phyloP scores from a whole-genome alignment of 2,329 filamentous ascomycete species.

The Graphiopsis chlorocephala region DNA sequence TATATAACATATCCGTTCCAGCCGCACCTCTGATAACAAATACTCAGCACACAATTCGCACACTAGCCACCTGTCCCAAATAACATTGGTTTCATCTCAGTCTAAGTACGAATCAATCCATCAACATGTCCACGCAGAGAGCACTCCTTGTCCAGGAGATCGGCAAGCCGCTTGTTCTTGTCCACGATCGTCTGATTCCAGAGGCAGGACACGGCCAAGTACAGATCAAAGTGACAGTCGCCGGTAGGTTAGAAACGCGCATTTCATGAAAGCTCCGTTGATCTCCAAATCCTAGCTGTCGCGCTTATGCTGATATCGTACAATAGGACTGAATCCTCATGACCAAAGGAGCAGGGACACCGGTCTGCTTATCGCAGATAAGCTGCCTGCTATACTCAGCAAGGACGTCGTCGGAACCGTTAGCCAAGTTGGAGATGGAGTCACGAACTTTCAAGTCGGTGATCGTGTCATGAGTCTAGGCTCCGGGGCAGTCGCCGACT shows the following conservation, averaged over 20 bases:
- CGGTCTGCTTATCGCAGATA: slow-evolving; percentile 3
- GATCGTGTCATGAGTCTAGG: slow-evolving; percentile 1
- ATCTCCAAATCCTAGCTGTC: background rate
- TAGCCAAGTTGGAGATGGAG: background rate
- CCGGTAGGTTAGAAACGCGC: background rate
- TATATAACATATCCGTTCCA: background rate
- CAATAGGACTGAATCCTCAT: slow-evolving; percentile 1
- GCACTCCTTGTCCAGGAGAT: slow-evolving; percentile 5
- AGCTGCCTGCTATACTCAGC: background rate
- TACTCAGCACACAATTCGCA: background rate
- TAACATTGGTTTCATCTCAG: background rate
- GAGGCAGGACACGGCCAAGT: background rate
- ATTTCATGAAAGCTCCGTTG: background rate
- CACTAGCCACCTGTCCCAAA: background rate
- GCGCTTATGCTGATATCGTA: background rate
- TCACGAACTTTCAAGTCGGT: background rate
- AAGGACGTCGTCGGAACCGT: slow-evolving; percentile 8
- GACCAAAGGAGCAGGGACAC: slow-evolving; percentile 8
- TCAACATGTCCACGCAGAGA: background rate
- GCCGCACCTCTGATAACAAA: background rate
- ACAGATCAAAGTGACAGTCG: slow-evolving; percentile 7
- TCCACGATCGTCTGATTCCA: background rate
- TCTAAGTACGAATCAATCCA: background rate
- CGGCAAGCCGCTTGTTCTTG: slow-evolving; percentile 8
- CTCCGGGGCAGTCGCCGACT: background rate